Evolutionary conservation across 2,329 filamentous ascomycete genomes (phyloP).

Genomic region (Aspergillus latus): DNA sequence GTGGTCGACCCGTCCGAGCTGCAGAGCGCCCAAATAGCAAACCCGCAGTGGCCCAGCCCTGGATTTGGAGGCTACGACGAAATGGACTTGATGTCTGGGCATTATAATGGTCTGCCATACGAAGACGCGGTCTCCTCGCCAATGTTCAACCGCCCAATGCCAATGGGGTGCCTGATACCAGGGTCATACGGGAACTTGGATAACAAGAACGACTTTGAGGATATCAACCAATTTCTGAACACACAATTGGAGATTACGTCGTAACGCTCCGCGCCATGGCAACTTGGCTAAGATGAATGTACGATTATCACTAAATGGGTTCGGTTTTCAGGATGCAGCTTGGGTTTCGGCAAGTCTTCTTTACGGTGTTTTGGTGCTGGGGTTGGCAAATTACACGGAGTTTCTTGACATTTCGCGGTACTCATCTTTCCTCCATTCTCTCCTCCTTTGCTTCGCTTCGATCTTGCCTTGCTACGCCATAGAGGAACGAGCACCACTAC

Average conservation of each 20-base stretch:
- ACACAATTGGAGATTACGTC: conserved; percentile 41
- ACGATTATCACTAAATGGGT: conserved; percentile 1
- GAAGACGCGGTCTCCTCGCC: conserved; percentile 36
- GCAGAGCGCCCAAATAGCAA: conserved; percentile 26
- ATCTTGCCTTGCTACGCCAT: neutral
- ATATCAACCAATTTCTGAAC: conserved; percentile 43
- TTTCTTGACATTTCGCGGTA: neutral
- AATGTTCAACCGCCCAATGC: conserved; percentile 37
- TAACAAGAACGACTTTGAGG: conserved; percentile 37
- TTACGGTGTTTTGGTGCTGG: neutral
- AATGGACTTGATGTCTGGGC: conserved; percentile 20
- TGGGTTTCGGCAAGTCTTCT: neutral
- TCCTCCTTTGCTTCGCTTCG: neutral
- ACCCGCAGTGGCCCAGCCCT: conserved; percentile 25
- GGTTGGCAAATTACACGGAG: conserved; percentile 9
- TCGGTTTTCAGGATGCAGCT: neutral
- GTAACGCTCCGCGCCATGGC: neutral
- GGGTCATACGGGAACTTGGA: conserved; percentile 27
- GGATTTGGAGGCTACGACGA: conserved; percentile 21
- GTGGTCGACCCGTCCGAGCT: conserved; percentile 40
- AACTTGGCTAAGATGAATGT: conserved; percentile 21
- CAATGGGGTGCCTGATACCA: conserved; percentile 36
- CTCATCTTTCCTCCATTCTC: neutral
- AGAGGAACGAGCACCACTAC: neutral
- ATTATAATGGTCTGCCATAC: conserved; percentile 34